These are phyloP conservation scores for Mariannaea elegans DNA, from an alignment of 2,329 filamentous ascomycete genomes.

Conservation along the genomic window DNA sequence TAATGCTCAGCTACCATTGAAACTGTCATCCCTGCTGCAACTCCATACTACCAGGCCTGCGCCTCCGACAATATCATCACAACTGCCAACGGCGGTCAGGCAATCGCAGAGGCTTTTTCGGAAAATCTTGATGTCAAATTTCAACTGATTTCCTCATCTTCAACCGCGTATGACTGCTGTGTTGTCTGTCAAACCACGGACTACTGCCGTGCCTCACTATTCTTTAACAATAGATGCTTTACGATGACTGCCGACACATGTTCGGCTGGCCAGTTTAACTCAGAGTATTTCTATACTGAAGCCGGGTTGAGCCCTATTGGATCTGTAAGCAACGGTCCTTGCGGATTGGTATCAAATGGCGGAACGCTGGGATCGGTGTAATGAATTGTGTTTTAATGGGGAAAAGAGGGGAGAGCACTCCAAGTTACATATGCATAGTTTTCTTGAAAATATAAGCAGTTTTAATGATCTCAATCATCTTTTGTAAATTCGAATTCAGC, in stretches of 20 bases:
- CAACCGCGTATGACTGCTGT: neutral
- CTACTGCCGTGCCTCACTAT: neutral
- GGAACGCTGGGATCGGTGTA: too few relatives aligned
- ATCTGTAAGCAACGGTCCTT: neutral
- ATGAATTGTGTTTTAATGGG: too few relatives aligned
- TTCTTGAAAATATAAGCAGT: too few relatives aligned
- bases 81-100: neutral
- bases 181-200: neutral
- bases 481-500: too few relatives aligned
- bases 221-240: neutral
- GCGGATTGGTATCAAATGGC: neutral
- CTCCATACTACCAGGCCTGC: neutral
- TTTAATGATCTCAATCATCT: too few relatives aligned
- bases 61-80: neutral
- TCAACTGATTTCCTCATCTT: neutral
- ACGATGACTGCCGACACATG: neutral
- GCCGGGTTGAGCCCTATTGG: too few relatives aligned
- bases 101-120: neutral
- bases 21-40: neutral
- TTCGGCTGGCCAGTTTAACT: neutral
- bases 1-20: neutral
- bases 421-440: too few relatives aligned
- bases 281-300: too few relatives aligned
- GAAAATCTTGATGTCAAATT: too few relatives aligned
- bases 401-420: too few relatives aligned